Conservation (phyloP, 2,329 filamentous ascomycete genomes). For the Apiospora saccharicola region DNA sequence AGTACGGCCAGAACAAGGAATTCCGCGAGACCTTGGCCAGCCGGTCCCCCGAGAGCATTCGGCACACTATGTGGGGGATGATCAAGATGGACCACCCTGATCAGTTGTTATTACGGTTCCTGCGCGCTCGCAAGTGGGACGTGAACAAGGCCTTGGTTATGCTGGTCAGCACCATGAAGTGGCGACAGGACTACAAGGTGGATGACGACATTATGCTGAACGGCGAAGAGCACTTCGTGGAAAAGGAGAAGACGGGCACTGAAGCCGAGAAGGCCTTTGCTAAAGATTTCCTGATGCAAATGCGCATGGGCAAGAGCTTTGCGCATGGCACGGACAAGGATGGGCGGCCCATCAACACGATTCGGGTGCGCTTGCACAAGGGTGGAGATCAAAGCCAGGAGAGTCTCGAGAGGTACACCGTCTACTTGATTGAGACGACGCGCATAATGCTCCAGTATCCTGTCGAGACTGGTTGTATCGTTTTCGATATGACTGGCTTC, state of each 20-base stretch:
- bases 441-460: slow-evolving; percentile 80
- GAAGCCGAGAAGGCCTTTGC: slow-evolving; percentile 69
- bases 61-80: slow-evolving; percentile 88
- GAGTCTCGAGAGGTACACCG: slow-evolving; percentile 86
- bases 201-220: slow-evolving; percentile 86
- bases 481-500: slow-evolving; percentile 97
- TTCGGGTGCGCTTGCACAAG: slow-evolving; percentile 82
- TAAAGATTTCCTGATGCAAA: slow-evolving; percentile 81
- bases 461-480: slow-evolving; percentile 88
- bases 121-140: slow-evolving; percentile 95
- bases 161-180: slow-evolving; percentile 93
- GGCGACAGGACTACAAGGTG: slow-evolving; percentile 87
- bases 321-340: slow-evolving; percentile 86
- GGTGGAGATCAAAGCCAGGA: slow-evolving; percentile 83
- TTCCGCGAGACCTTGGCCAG: slow-evolving; percentile 83
- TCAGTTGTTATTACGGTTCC: slow-evolving; percentile 79
- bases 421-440: slow-evolving; percentile 94
- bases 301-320: slow-evolving; percentile 92
- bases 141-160: slow-evolving; percentile 92
- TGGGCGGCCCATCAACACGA: slow-evolving; percentile 86
- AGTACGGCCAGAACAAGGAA: slow-evolving; percentile 88
- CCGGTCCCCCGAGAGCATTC: slow-evolving; percentile 78
- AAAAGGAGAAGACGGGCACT: slow-evolving; percentile 39
- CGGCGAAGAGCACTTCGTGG: slow-evolving; percentile 67
- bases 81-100: slow-evolving; percentile 96